Conservation (phyloP, 2,329 filamentous ascomycete species). For the Camptophora hylomeconis region DNA sequence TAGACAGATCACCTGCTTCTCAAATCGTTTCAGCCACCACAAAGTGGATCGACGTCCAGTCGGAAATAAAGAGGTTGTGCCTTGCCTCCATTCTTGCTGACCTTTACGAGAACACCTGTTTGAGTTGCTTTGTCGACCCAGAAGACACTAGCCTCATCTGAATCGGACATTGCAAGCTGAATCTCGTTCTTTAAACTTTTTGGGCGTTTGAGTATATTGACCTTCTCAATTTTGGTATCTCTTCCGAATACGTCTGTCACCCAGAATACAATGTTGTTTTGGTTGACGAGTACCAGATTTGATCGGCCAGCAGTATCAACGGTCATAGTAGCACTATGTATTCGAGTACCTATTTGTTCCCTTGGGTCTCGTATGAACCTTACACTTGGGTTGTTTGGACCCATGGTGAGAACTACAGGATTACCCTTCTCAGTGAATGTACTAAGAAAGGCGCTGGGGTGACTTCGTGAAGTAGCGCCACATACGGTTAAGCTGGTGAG, state of each 20-base stretch:
- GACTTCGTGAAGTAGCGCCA: constrained; percentile 1
- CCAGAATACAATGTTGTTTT: constrained; percentile 5
- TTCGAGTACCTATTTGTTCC: constrained; percentile 2
- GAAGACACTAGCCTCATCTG: constrained; percentile 4
- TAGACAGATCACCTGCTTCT: too few relatives aligned
- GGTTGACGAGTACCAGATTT: constrained; percentile 4
- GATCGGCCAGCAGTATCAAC: constrained; percentile 3
- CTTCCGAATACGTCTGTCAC: constrained; percentile 3
- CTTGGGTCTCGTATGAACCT: constrained; percentile 1
- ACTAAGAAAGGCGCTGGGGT: constrained; percentile 3
- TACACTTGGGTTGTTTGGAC: not conserved
- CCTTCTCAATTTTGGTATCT: constrained; percentile 5
- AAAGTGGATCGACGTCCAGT: constrained; percentile 3
- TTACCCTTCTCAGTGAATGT: constrained; percentile 4
- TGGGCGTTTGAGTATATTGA: constrained; percentile 7
- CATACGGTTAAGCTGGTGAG: constrained; percentile 1
- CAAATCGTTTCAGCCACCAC: constrained; percentile 1
- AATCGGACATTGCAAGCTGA: constrained; percentile 1
- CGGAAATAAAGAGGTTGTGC: constrained; percentile 1
- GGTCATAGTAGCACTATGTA: constrained; percentile 1
- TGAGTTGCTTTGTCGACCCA: constrained; percentile 3
- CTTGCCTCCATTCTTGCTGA: constrained; percentile 1
- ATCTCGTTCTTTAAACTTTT: constrained; percentile 3
- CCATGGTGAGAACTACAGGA: constrained; percentile 3
- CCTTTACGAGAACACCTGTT: constrained; percentile 2